Evolutionary conservation across 2,329 filamentous ascomycete species (phyloP), one percentile per base, ranked within the genome.

Genomic region (Alternaria ventricosa): DNA sequence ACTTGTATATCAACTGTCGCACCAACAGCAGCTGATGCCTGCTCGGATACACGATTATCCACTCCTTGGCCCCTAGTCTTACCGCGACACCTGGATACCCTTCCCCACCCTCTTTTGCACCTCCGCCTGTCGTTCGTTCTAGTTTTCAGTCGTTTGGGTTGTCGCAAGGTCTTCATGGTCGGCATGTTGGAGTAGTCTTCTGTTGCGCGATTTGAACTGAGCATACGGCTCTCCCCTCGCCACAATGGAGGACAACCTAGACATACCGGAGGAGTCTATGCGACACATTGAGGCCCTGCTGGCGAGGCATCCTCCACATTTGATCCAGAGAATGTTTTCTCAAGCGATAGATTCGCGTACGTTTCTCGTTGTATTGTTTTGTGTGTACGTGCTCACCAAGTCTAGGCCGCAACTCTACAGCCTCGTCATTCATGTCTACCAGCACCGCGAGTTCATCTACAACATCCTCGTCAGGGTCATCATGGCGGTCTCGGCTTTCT

Each of bases 251-350:
- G 78, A 79, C 57, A 68, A 69, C 43, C 57, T 77, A 49, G 75
- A 79, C 20, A 77, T 79, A 46, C 76, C 76, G 11, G 77, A 78
- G 30, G 78, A 79, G 62, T 79, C 77, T 44, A 75, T 78, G 75
- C 75, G 72, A 62, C 78, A 79, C 64, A 75, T 79, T 46, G 76
- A 79, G 66, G 78, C 78, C 20, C 60, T 79, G 65, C 63, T 79
- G 61, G 71, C 71, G 51, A 71, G 75, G 55, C 77, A 79, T 63
- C 75, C 73, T 33, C 78, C 77, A n/a, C 76, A 79, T 23, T 53
- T 75, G 49, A 78, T 79, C 22, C 75, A 78, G 57, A 63, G 75
- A 22, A 79, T 79, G 78, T 79, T 79, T 55, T 72, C 75, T 36
- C 76, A 79, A 65, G 74, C 76, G 13, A 65, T 78, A 50, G 77